A percentile compares a stretch with the other conserved stretches of the same genome.
phyloP scores from a whole-genome alignment of 2,329 filamentous ascomycete species.

The Dryadomyces sulphureus region DNA sequence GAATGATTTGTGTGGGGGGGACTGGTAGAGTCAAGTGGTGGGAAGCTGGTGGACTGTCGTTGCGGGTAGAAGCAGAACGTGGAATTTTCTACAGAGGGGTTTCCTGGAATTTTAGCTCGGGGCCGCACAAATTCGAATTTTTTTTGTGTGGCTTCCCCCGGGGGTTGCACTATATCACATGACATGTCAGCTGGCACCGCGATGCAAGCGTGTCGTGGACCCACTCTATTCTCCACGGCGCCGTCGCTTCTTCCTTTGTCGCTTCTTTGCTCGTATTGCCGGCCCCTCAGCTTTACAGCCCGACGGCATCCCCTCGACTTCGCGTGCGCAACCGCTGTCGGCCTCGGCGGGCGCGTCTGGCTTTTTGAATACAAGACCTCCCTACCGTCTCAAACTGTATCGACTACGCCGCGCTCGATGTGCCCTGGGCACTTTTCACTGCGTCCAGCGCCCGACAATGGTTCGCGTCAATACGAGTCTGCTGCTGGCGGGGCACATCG shows the following conservation, averaged over 20 bases:
- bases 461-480: slow-evolving; percentile 13
- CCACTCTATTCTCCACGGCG: neutral
- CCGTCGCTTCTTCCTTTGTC: too few species aligned
- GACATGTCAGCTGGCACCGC: slow-evolving; percentile 17
- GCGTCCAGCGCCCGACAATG: slow-evolving; percentile 17
- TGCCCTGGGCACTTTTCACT: slow-evolving; percentile 28
- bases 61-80: neutral
- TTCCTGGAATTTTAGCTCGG: slow-evolving; percentile 4
- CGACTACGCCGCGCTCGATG: slow-evolving; percentile 21
- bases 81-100: neutral
- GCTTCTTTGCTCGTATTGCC: too few species aligned
- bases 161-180: slow-evolving; percentile 6
- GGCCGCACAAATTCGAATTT: slow-evolving; percentile 9
- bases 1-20: slow-evolving; percentile 17
- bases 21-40: slow-evolving; percentile 1
- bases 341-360: too few species aligned
- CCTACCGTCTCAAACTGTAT: slow-evolving; percentile 15
- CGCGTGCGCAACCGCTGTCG: too few species aligned
- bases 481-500: neutral
- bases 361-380: neutral
- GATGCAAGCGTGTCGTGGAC: slow-evolving; percentile 9
- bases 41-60: neutral
- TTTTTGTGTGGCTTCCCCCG: neutral
- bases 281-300: too few species aligned
- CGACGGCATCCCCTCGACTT: too few species aligned